phyloP scores from a whole-genome alignment of 768 basidiomycete species.

The Obba rivulosa region DNA sequence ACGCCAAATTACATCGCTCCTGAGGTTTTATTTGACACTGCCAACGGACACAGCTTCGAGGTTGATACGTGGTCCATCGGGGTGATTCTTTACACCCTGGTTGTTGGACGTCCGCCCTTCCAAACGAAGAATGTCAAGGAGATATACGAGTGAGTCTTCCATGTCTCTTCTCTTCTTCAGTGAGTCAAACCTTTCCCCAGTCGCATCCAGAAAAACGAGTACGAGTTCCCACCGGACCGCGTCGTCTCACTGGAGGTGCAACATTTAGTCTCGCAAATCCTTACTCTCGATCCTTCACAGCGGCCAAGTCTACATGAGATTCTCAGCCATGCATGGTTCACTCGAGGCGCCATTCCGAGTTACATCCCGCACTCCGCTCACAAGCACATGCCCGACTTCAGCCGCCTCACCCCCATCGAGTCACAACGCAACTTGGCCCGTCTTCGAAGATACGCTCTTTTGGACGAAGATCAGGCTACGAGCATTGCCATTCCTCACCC shows the following conservation, averaged over 20 bases:
- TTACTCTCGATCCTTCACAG: slow-evolving; percentile 76
- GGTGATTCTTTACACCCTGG: slow-evolving; percentile 92
- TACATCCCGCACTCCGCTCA: slow-evolving; percentile 79
- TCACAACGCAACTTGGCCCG: slow-evolving; percentile 67
- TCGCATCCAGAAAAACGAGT: slow-evolving; percentile 90
- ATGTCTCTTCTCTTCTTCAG: neutral
- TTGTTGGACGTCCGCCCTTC: slow-evolving; percentile 95
- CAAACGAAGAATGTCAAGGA: slow-evolving; percentile 97
- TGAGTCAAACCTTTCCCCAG: slow-evolving; percentile 29
- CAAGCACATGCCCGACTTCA: slow-evolving; percentile 71
- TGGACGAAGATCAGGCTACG: slow-evolving; percentile 57
- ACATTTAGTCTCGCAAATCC: slow-evolving; percentile 75
- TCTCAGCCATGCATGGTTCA: slow-evolving; percentile 81
- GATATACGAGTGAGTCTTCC: slow-evolving; percentile 76
- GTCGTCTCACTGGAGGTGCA: slow-evolving; percentile 65
- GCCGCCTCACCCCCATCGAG: slow-evolving; percentile 52
- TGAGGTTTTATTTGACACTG: slow-evolving; percentile 93
- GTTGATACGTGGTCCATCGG: slow-evolving; percentile 98
- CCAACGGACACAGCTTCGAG: slow-evolving; percentile 96
- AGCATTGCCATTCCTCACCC: slow-evolving; percentile 39
- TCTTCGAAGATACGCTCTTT: slow-evolving; percentile 52
- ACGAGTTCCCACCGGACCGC: slow-evolving; percentile 83
- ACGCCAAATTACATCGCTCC: slow-evolving; percentile 99
- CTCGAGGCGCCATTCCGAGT: slow-evolving; percentile 70
- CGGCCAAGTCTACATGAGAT: slow-evolving; percentile 86